These are phyloP conservation scores for Saturnispora kantuleensis DNA, from an alignment of 805 yeast species.

Conservation along the genomic window DNA sequence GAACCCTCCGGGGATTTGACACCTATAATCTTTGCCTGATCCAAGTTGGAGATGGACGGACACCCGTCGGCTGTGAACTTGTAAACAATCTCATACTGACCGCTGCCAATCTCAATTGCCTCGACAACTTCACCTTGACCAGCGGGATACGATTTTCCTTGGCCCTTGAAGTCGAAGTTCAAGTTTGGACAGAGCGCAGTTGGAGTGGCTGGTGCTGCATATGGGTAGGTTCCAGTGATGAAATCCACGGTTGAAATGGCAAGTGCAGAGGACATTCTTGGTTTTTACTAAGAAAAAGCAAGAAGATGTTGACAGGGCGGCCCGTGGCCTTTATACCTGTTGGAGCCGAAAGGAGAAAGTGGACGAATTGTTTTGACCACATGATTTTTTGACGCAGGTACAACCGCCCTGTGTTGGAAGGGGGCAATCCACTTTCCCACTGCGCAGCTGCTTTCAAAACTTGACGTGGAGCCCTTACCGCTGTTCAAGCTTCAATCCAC, in stretches of 20 bases:
- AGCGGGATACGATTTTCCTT: conserved; percentile 13
- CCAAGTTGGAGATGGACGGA: conserved; percentile 14
- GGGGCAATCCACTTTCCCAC: too few relatives aligned
- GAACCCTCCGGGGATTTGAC: conserved; percentile 20
- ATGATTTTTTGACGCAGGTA: too few relatives aligned
- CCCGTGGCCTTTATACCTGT: too few relatives aligned
- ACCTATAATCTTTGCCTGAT: conserved; percentile 23
- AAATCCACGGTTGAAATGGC: conserved; percentile 6
- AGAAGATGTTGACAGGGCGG: too few relatives aligned
- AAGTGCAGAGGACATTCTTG: not conserved
- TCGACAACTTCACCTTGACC: conserved; percentile 12
- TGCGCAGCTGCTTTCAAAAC: too few relatives aligned
- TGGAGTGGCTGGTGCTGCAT: not conserved
- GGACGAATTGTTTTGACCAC: too few relatives aligned
- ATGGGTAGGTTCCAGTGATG: conserved; percentile 7
- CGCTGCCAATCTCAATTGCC: conserved; percentile 9
- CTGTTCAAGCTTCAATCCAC: too few relatives aligned
- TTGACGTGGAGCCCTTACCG: too few relatives aligned
- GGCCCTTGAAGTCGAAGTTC: conserved; percentile 11
- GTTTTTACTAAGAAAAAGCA: too few relatives aligned
- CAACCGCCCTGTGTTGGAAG: too few relatives aligned
- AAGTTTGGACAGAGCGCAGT: conserved; percentile 11
- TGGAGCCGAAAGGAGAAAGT: too few relatives aligned
- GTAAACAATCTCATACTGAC: conserved; percentile 13
- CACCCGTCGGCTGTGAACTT: conserved; percentile 10